Percentiles rank a stretch among this genome's conserved stretches.
phyloP scores from a whole-genome alignment of 352 stramenopile species.

The Phytophthora fragariae region DNA sequence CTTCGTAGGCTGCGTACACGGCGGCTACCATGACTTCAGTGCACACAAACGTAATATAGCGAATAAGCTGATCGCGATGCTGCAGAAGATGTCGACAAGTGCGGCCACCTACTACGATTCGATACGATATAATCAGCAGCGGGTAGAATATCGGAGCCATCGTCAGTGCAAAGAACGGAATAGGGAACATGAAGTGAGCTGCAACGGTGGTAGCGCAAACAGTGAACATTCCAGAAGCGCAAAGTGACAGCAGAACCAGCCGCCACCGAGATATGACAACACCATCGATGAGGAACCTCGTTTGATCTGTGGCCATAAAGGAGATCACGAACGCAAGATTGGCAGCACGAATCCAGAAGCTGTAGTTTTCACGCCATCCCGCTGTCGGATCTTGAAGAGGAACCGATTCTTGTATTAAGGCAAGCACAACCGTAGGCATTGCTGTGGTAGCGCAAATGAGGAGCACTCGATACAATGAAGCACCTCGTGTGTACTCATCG shows the following conservation, averaged over 20 bases:
- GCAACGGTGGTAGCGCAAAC: background rate
- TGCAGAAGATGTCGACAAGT: background rate
- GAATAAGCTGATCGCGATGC: background rate
- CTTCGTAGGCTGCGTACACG: background rate
- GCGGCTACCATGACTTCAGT: background rate
- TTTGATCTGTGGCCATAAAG: background rate
- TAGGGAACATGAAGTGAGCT: background rate
- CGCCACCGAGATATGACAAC: background rate
- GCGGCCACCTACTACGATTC: background rate
- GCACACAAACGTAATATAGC: background rate
- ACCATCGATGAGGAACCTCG: background rate
- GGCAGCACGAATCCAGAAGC: slow-evolving; percentile 4
- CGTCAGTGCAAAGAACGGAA: background rate
- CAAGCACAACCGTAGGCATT: background rate
- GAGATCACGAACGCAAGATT: background rate
- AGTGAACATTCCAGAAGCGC: background rate
- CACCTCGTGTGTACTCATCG: slow-evolving; percentile 9
- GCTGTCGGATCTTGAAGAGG: slow-evolving; percentile 11
- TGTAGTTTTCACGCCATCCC: slow-evolving; percentile 8
- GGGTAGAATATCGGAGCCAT: background rate
- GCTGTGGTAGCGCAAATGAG: background rate
- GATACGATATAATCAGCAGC: background rate
- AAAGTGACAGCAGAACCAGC: background rate
- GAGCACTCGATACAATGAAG: background rate
- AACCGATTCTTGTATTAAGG: slow-evolving; percentile 1